phyloP scores from a whole-genome alignment of 257 asterid genomes.

The Lantana camara region DNA sequence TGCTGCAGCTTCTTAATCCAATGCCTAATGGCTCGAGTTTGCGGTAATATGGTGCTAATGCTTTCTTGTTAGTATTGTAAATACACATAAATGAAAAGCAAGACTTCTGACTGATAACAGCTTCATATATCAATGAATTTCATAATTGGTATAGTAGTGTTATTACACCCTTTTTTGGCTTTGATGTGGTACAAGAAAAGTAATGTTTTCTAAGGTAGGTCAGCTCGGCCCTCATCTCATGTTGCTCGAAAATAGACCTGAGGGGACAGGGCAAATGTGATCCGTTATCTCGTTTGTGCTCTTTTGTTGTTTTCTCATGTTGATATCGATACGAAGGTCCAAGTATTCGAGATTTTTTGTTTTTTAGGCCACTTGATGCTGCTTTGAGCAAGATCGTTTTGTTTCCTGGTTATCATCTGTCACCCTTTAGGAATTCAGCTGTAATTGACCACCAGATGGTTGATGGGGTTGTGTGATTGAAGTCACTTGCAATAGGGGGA shows the following conservation, averaged over 20 bases:
- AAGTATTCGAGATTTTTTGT: too few relatives aligned
- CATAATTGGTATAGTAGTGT: conserved; percentile 9
- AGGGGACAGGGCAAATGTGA: conserved; percentile 9
- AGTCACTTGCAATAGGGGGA: too few relatives aligned
- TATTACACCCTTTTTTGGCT: not conserved
- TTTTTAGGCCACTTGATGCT: too few relatives aligned
- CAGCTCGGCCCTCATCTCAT: conserved; percentile 22
- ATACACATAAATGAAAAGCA: conserved; percentile 22
- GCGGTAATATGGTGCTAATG: conserved; percentile 18
- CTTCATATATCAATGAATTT: conserved; percentile 21
- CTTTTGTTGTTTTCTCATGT: not conserved
- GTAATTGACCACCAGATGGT: too few relatives aligned
- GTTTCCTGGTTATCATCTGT: too few relatives aligned
- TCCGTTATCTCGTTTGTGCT: not conserved
- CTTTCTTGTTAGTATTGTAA: conserved; percentile 26
- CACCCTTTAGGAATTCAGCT: too few relatives aligned
- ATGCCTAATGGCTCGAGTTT: not conserved
- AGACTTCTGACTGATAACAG: conserved; percentile 25
- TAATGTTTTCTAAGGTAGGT: conserved; percentile 14
- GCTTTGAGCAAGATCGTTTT: too few relatives aligned
- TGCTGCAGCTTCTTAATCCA: conserved; percentile 63
- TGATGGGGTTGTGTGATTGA: too few relatives aligned
- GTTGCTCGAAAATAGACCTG: conserved; percentile 11
- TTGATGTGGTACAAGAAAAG: not conserved
- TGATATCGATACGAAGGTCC: too few relatives aligned